A percentile compares a stretch with the other conserved stretches of the same genome.
Conservation (phyloP, 2,329 filamentous ascomycete species). For the Elsinoe fawcettii region DNA sequence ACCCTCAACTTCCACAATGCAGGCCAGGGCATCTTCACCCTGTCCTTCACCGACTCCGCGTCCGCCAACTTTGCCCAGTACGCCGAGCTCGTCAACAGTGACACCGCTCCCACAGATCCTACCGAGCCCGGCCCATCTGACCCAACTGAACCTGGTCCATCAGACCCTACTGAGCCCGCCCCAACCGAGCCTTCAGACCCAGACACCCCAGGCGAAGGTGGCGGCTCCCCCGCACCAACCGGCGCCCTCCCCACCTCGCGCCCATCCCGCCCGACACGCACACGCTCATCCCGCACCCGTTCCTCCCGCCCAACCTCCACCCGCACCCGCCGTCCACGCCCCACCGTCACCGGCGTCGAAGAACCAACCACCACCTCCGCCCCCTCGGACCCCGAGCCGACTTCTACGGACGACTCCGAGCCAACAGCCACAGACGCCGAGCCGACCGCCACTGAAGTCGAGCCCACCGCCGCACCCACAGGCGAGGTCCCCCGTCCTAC, state of each 20-base stretch:
- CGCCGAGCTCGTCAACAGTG: not conserved
- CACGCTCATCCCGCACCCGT: not conserved
- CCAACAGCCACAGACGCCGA: too few species aligned
- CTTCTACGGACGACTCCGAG: too few species aligned
- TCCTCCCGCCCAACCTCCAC: not conserved
- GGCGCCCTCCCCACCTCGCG: not conserved
- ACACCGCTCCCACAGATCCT: not conserved
- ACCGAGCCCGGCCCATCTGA: too few species aligned
- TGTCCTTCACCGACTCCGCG: slow-evolving; percentile 2
- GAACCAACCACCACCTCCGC: not conserved
- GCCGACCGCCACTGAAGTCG: too few species aligned
- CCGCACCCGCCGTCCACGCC: not conserved
- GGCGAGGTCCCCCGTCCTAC: not conserved
- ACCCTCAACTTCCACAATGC: slow-evolving; percentile 15
- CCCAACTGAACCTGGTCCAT: not conserved
- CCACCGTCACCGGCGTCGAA: not conserved
- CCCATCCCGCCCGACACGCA: not conserved
- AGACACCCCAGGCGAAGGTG: not conserved
- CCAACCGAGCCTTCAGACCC: not conserved
- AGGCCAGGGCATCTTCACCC: slow-evolving; percentile 10
- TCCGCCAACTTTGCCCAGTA: slow-evolving; percentile 3
- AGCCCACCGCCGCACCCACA: not conserved
- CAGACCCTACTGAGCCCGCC: not conserved
- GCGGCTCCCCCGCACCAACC: not conserved
- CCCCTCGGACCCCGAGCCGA: not conserved